Evolutionary conservation across 2,329 filamentous ascomycete species (phyloP), one percentile per base, ranked within the genome.

Genomic region (Fusarium tjaetaba): DNA sequence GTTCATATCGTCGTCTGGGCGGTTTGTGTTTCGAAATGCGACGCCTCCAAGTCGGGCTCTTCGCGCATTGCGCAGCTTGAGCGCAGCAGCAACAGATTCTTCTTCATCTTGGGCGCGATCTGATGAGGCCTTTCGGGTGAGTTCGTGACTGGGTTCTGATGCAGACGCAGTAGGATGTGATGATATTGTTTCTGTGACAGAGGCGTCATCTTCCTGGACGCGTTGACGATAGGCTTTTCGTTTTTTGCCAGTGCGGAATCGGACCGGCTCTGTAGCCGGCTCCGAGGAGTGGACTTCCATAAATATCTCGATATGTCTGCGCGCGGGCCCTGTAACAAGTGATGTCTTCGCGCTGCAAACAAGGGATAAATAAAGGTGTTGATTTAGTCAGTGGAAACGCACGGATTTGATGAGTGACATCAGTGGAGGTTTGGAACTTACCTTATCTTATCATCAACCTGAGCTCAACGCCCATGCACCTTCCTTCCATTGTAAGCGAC

Each of bases 211-310:
- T 45, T 80, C 78, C 55, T 81, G 78, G 77, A 79, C 72, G 71
- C 88, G 87, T 71, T 89, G 88, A 52, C 89, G 85, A 72, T 90
- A 89, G 10, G 84, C 82, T 78, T 91, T 91, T 78, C 89, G 85
- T 81, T 90, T 91, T 80, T 90, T 91, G 68, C 84, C 78, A 36
- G 82, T 84, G 43, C 89, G 88, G 74, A 92, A 92, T 38, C 88
- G 81, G 39, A 89, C 80, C 18, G 82, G 80, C 51, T 77, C 74
- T 55, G 63, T n/a, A 11, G 68, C 68, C 64, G 53, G n/a, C 32
- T 62, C 68, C 4, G 43, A 41, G 10, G 64, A 51, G 28, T 60
- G 59, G 7, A 77, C 66, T 24, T 81, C 78, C 48, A 62, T 70
- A n/a, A 14, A 30, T 48, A 41, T n/a, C 14, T 45, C 18, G 32